Evolutionary conservation across 345 rosid genomes (phyloP).

Genomic region (Hypericum androsaemum): DNA sequence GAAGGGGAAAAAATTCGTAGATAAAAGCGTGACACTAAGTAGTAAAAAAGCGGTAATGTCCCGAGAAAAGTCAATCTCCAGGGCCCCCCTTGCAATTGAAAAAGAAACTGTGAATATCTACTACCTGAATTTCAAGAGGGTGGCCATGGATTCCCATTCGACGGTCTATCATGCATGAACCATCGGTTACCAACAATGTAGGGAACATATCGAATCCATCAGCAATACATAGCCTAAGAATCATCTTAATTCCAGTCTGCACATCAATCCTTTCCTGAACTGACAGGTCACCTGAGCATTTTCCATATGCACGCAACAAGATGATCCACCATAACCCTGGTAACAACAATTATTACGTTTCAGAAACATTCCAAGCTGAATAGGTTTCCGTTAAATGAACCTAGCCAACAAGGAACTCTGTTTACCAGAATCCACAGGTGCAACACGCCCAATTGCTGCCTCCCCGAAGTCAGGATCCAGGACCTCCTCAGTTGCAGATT

Average conservation of each 20-base stretch:
- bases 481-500: conserved; percentile 56
- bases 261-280: conserved; percentile 61
- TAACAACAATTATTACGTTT: not conserved
- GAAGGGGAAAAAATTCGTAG: too few relatives aligned
- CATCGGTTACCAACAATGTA: conserved; percentile 80
- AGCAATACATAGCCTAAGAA: conserved; percentile 60
- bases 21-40: too few relatives aligned
- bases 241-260: conserved; percentile 91
- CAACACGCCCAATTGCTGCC: conserved; percentile 87
- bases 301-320: conserved; percentile 24
- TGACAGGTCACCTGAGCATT: conserved; percentile 22
- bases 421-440: too few relatives aligned
- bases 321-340: conserved; percentile 27
- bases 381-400: too few relatives aligned
- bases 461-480: conserved; percentile 92
- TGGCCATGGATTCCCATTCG: conserved; percentile 96
- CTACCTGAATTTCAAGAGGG: conserved; percentile 78
- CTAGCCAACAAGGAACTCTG: too few relatives aligned
- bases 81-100: too few relatives aligned
- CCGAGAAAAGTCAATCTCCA: too few relatives aligned
- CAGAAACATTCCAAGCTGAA: too few relatives aligned
- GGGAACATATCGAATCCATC: conserved; percentile 96
- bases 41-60: too few relatives aligned
- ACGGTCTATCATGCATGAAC: conserved; percentile 92
- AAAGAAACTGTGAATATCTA: too few relatives aligned